Percentiles rank a stretch among this genome's conserved stretches.
phyloP scores from a whole-genome alignment of 768 basidiomycete species.

The Crepidotus variabilis region DNA sequence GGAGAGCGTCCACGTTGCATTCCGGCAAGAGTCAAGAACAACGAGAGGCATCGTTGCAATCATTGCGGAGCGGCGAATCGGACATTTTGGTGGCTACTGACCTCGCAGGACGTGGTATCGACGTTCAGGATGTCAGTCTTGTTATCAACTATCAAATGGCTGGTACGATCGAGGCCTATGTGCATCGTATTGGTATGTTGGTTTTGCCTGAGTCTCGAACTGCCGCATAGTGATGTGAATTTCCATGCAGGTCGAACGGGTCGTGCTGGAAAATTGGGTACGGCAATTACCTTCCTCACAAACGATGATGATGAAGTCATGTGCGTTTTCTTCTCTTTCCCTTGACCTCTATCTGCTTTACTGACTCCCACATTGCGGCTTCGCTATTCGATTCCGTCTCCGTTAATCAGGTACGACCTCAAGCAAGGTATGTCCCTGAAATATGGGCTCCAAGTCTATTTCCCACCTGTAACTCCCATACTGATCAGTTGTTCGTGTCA shows the following conservation, averaged over 20 bases:
- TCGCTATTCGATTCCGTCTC: conserved; percentile 7
- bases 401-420: conserved; percentile 77
- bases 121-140: conserved; percentile 93
- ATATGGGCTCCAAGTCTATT: neutral
- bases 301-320: conserved; percentile 98
- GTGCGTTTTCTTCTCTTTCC: conserved; percentile 42
- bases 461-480: neutral
- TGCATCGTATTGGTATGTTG: conserved; percentile 89
- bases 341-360: conserved; percentile 2
- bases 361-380: conserved; percentile 11
- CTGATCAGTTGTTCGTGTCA: neutral
- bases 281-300: conserved; percentile 92
- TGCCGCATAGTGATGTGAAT: conserved; percentile 5
- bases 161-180: conserved; percentile 92
- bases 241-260: conserved; percentile 78
- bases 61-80: conserved; percentile 80
- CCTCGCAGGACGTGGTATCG: conserved; percentile 97
- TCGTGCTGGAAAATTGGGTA: conserved; percentile 93
- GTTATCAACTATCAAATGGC: conserved; percentile 99
- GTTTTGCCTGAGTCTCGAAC: conserved; percentile 9
- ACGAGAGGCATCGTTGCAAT: conserved; percentile 87
- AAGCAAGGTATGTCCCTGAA: conserved; percentile 68
- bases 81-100: conserved; percentile 96
- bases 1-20: conserved; percentile 88
- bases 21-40: conserved; percentile 98